Conservation (phyloP, 805 yeast species). For the Teunomyces cretensis region DNA sequence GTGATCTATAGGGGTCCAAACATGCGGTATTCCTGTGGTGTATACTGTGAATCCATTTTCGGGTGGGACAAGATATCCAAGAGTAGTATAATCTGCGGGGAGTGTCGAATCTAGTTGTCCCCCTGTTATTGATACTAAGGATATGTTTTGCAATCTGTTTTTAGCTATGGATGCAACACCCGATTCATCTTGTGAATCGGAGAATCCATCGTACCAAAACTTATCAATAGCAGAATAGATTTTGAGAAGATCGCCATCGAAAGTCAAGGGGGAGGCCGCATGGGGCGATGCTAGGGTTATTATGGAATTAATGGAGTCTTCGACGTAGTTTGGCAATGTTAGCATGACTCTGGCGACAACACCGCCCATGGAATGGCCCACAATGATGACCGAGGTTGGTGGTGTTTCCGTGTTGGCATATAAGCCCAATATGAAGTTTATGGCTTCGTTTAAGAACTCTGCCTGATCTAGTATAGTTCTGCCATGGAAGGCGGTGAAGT, state of each 20-base stretch:
- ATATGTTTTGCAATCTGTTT: slow-evolving; percentile 52
- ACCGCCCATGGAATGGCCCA: slow-evolving; percentile 98
- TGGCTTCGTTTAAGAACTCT: slow-evolving; percentile 86
- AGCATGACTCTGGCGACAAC: slow-evolving; percentile 85
- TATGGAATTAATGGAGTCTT: slow-evolving; percentile 76
- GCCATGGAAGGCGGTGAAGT: slow-evolving; percentile 95
- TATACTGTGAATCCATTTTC: slow-evolving; percentile 79
- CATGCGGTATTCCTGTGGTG: slow-evolving; percentile 83
- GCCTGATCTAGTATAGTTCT: slow-evolving; percentile 92
- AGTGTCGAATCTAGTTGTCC: slow-evolving; percentile 75
- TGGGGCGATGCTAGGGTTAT: slow-evolving; percentile 90
- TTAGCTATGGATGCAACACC: slow-evolving; percentile 33
- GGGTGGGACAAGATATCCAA: slow-evolving; percentile 69
- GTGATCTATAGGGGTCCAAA: slow-evolving; percentile 95
- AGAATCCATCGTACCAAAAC: slow-evolving; percentile 73
- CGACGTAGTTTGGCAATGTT: slow-evolving; percentile 71
- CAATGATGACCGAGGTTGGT: slow-evolving; percentile 71
- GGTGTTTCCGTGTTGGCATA: slow-evolving; percentile 46
- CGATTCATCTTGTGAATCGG: slow-evolving; percentile 18
- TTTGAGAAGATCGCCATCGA: slow-evolving; percentile 81
- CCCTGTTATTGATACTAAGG: slow-evolving; percentile 85
- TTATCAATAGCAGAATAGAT: slow-evolving; percentile 72
- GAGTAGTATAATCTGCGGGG: slow-evolving; percentile 86
- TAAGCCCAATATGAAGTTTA: slow-evolving; percentile 67
- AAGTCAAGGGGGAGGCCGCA: slow-evolving; percentile 86